Conservation (phyloP, 2,329 filamentous ascomycete species). For the Fusarium penzigii region DNA sequence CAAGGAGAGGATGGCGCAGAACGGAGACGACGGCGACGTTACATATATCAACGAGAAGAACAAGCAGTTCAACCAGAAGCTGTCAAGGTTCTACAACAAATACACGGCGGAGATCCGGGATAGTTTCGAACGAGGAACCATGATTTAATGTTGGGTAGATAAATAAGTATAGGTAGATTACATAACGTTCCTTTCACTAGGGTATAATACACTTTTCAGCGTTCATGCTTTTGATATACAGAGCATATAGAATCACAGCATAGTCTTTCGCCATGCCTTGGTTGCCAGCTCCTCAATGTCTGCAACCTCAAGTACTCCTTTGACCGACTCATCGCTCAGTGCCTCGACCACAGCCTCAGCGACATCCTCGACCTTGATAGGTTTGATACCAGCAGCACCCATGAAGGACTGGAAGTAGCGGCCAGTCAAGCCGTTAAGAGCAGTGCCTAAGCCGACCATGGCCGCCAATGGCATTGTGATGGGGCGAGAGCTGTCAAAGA, state of each 20-base stretch:
- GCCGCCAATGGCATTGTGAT: slow-evolving; percentile 86
- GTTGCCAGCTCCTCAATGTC: slow-evolving; percentile 81
- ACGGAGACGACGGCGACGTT: slow-evolving; percentile 85
- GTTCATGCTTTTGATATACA: slow-evolving; percentile 20
- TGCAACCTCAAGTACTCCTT: slow-evolving; percentile 74
- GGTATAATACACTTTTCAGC: slow-evolving; percentile 37
- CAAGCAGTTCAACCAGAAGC: slow-evolving; percentile 99
- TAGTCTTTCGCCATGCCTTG: slow-evolving; percentile 84
- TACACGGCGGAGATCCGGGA: slow-evolving; percentile 97
- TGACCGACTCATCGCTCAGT: slow-evolving; percentile 69
- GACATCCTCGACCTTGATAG: slow-evolving; percentile 82
- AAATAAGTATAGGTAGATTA: slow-evolving; percentile 8
- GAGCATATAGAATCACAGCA: slow-evolving; percentile 60
- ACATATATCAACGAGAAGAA: slow-evolving; percentile 99
- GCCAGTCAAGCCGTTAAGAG: slow-evolving; percentile 76
- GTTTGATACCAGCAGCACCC: slow-evolving; percentile 82
- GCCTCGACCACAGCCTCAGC: slow-evolving; percentile 90
- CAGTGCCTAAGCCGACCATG: slow-evolving; percentile 69
- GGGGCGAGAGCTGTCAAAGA: slow-evolving; percentile 82
- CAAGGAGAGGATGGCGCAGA: slow-evolving; percentile 73
- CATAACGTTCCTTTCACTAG: slow-evolving; percentile 11
- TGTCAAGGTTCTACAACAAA: slow-evolving; percentile 95
- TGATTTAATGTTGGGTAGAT: slow-evolving; percentile 62
- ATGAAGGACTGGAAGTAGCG: slow-evolving; percentile 75
- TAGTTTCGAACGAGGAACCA: slow-evolving; percentile 95